Evolutionary conservation across 371 early-diverging fungal genomes (phyloP).

Genomic region (Apophysomyces variabilis): DNA sequence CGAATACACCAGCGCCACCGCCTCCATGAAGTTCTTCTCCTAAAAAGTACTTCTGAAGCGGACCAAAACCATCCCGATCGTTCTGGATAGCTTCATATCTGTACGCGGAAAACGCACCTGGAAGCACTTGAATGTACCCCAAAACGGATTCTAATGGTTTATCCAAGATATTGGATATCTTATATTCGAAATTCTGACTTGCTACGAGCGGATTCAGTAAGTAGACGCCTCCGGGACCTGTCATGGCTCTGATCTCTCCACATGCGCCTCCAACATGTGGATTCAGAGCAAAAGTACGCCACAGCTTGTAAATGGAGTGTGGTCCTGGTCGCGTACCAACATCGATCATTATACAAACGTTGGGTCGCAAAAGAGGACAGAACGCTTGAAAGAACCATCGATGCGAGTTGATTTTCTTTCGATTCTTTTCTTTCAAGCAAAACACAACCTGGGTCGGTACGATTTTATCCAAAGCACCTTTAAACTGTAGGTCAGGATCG

Average conservation of each 20-base stretch:
- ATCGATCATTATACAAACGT: slow-evolving; percentile 89
- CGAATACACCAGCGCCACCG: slow-evolving; percentile 67
- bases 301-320: slow-evolving; percentile 86
- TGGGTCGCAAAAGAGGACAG: slow-evolving; percentile 82
- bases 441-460: slow-evolving; percentile 91
- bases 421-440: slow-evolving; percentile 89
- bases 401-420: slow-evolving; percentile 92
- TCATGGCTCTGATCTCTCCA: slow-evolving; percentile 94
- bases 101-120: slow-evolving; percentile 96
- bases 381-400: slow-evolving; percentile 98
- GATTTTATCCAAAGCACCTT: slow-evolving; percentile 71
- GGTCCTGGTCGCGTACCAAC: slow-evolving; percentile 91
- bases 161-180: slow-evolving; percentile 94
- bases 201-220: slow-evolving; percentile 90
- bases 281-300: slow-evolving; percentile 92
- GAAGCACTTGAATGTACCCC: slow-evolving; percentile 94
- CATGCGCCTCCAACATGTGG: slow-evolving; percentile 92
- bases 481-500: slow-evolving; percentile 67
- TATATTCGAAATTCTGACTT: slow-evolving; percentile 95
- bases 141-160: slow-evolving; percentile 95
- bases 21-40: slow-evolving; percentile 85
- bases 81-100: slow-evolving; percentile 87
- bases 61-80: slow-evolving; percentile 66
- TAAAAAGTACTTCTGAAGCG: slow-evolving; percentile 90
- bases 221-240: slow-evolving; percentile 70